Percentiles rank a stretch among this genome's conserved stretches.
Conservation (phyloP, 2,329 filamentous ascomycete genomes). For the Sporothrix brasiliensis region DNA sequence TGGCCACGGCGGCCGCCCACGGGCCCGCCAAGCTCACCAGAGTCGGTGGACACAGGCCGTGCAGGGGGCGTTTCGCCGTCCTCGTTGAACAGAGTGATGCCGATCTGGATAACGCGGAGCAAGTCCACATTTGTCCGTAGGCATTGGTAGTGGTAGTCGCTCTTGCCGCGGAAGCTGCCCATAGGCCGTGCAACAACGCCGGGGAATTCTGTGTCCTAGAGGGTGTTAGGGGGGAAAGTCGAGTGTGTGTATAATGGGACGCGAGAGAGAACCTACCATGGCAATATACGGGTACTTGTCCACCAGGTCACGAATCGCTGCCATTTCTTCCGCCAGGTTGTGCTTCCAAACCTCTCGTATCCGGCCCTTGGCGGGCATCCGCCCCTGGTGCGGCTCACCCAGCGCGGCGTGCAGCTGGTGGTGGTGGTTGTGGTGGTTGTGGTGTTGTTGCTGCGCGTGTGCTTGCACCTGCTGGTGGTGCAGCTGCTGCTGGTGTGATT, state of each 20-base stretch:
- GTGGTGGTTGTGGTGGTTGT: constrained; percentile 56
- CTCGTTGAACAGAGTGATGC: constrained; percentile 88
- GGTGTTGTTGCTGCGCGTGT: constrained; percentile 61
- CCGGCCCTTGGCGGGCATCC: constrained; percentile 67
- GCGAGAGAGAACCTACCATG: constrained; percentile 68
- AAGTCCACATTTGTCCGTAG: constrained; percentile 96
- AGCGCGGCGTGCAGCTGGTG: constrained; percentile 41
- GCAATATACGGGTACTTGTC: constrained; percentile 94
- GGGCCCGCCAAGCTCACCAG: constrained; percentile 45
- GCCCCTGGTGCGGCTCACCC: constrained; percentile 57
- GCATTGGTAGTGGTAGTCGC: constrained; percentile 98
- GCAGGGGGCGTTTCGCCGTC: constrained; percentile 84
- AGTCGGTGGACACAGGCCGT: constrained; percentile 57
- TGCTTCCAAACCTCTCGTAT: constrained; percentile 97
- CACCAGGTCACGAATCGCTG: constrained; percentile 75
- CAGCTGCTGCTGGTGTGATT: constrained; percentile 40
- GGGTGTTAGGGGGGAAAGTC: constrained; percentile 16
- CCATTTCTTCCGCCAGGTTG: constrained; percentile 91
- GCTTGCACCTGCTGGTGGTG: constrained; percentile 55
- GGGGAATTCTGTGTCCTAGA: constrained; percentile 95
- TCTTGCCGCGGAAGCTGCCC: constrained; percentile 90
- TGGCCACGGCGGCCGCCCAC: constrained; percentile 47
- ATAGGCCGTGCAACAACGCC: constrained; percentile 95
- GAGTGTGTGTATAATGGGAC: constrained; percentile 3
- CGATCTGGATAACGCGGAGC: constrained; percentile 95